Evolutionary conservation across 2,329 filamentous ascomycete genomes (phyloP), one percentile per base, ranked within the genome.

Genomic region (Arthroderma sp.): DNA sequence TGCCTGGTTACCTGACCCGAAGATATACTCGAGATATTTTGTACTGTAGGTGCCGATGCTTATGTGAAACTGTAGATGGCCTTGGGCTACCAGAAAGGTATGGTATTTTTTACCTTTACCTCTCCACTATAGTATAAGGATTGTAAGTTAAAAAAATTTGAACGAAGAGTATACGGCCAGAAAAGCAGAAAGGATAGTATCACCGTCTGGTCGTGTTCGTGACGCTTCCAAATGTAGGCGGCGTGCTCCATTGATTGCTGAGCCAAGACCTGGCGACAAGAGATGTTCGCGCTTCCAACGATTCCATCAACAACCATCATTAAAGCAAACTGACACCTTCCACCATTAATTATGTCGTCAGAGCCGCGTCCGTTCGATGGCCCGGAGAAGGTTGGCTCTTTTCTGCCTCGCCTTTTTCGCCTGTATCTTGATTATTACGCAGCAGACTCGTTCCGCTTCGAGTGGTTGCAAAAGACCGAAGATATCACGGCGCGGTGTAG

Each of bases 241-340:
- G 33, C 29, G 43, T 49, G 46, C 33, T 50, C 46, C 44, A 50
- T 48, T 5, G 46, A 50, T 32, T 47, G 49, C 39, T 50, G 46
- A n/a, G 43, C 43, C 6, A 46, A 41, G 15, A 48, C 30, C 33
- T 37, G 31, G 22, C 33, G 22, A 4, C 40, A 36, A 34, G n/a
- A 36, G n/a, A 36, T 22, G 7, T 15, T 9, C 39, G 31, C 9
- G 27, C 28, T 11, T 11, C 3, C 42, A 37, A 34, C 32, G 2
- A 34, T 11, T 9, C 36, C 34, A 39, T 4, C 42, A 40, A 44
- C 29, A 44, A 8, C 29, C 42, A 22, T 33, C 43, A 40, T 6
- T 3, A 28, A 9, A 8, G 10, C 36, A 32, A 22, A 32, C 2
- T 22, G 15, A 22, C 31, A 15, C 22, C 39, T 32, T 44, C 2